These are phyloP conservation scores for Scutellaria barbata DNA, from an alignment of 257 asterid genomes.

Conservation along the genomic window DNA sequence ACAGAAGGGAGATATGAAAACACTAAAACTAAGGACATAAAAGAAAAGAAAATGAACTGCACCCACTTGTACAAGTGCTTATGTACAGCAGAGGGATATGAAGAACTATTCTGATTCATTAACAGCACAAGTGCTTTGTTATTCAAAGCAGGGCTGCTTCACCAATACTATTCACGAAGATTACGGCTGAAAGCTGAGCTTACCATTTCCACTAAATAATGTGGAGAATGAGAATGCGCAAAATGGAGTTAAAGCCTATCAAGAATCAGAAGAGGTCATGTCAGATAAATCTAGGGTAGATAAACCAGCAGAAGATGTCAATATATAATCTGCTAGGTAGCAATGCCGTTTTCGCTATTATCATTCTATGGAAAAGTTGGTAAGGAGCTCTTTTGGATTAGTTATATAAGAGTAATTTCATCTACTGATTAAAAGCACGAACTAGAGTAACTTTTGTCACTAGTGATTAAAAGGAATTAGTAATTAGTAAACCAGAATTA, in stretches of 20 bases:
- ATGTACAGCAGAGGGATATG: slow-evolving; percentile 8
- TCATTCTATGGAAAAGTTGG: background rate
- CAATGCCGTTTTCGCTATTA: background rate
- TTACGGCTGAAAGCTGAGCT: slow-evolving; percentile 16
- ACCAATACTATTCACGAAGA: background rate
- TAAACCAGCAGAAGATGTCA: slow-evolving; percentile 7
- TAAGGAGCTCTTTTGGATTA: background rate
- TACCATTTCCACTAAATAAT: background rate
- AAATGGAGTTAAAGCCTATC: slow-evolving; percentile 6
- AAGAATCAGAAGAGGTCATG: slow-evolving; percentile 8
- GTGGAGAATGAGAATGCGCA: slow-evolving; percentile 10
- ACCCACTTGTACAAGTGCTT: background rate
- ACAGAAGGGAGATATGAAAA: too few relatives aligned
- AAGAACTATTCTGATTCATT: slow-evolving; percentile 18
- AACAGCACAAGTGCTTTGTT: slow-evolving; percentile 20
- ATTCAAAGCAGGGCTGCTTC: slow-evolving; percentile 18
- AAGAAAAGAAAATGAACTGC: background rate
- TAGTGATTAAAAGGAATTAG: background rate
- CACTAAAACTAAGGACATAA: too few relatives aligned
- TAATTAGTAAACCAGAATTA: background rate
- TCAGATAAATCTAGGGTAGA: background rate
- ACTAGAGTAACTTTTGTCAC: slow-evolving; percentile 3
- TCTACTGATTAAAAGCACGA: slow-evolving; percentile 4
- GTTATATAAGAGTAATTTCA: background rate
- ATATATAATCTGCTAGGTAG: background rate